Percentiles rank a stretch among this genome's conserved stretches.
These are phyloP conservation scores for Cryptococcus wingfieldii DNA, from an alignment of 1,284 basidiomycete genomes.

Conservation along the genomic window DNA sequence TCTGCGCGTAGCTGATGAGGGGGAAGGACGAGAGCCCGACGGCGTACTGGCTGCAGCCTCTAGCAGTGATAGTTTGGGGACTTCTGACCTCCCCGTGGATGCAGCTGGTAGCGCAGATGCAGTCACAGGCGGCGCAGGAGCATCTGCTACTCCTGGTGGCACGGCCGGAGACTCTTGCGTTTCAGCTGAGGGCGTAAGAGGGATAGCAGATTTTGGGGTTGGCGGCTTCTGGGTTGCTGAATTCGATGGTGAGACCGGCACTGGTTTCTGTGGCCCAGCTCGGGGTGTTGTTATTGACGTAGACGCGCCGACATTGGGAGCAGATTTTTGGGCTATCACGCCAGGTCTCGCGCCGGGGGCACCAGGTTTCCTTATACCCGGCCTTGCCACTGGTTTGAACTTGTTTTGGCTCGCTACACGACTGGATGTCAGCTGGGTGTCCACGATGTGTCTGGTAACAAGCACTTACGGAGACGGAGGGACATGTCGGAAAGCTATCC, in stretches of 20 bases:
- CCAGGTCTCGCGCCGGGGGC: constrained; percentile 1
- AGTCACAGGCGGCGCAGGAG: neutral
- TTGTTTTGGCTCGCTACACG: constrained; percentile 27
- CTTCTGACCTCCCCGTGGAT: neutral
- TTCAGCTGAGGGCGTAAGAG: neutral
- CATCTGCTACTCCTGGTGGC: neutral
- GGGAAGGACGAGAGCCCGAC: neutral
- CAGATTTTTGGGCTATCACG: too few species aligned
- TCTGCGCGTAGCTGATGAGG: neutral
- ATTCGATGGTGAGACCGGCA: neutral
- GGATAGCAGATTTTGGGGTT: neutral
- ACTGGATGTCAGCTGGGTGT: neutral
- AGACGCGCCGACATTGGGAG: neutral
- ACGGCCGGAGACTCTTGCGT: neutral
- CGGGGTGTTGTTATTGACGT: neutral
- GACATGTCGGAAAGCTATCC: constrained; percentile 15
- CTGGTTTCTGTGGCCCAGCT: neutral
- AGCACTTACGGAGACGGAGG: constrained; percentile 25
- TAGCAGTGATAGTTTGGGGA: neutral
- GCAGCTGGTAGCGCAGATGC: neutral
- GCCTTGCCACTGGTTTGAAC: constrained; percentile 27
- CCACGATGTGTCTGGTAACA: neutral
- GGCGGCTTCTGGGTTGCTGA: neutral
- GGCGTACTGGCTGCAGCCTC: neutral
- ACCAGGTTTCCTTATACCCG: constrained; percentile 10